Percentiles rank a stretch among this genome's conserved stretches.
Conservation (phyloP, 2,329 filamentous ascomycete genomes). For the Rhytidhysteron rufulum region DNA sequence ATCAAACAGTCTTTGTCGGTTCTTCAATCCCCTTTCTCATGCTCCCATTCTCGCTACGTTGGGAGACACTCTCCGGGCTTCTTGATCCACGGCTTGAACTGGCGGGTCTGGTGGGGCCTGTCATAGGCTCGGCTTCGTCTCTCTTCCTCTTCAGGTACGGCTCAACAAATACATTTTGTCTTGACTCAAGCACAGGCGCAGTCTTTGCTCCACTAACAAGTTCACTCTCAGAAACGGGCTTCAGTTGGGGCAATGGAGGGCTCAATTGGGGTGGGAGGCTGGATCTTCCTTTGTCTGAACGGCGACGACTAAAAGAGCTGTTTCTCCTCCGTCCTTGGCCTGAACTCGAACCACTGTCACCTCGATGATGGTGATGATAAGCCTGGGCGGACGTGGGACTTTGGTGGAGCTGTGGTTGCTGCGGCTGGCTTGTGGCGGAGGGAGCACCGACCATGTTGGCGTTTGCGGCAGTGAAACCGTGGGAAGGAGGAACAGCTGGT, state of each 20-base stretch:
- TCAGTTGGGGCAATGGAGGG: constrained; percentile 28
- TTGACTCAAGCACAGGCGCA: constrained; percentile 25
- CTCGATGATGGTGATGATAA: constrained; percentile 30
- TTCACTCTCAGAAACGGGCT: constrained; percentile 29
- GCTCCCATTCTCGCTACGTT: constrained; percentile 31
- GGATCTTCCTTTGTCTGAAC: constrained; percentile 22
- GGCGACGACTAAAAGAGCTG: constrained; percentile 31
- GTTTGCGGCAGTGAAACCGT: constrained; percentile 37
- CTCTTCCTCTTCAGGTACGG: constrained; percentile 28
- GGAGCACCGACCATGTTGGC: constrained; percentile 22
- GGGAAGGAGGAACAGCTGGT: constrained; percentile 19
- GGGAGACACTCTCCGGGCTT: constrained; percentile 31
- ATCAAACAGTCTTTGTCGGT: constrained; percentile 11
- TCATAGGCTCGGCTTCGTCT: constrained; percentile 18
- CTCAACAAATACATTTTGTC: constrained; percentile 25
- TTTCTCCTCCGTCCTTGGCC: constrained; percentile 27
- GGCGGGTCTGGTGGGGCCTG: neutral
- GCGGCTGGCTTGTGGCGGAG: constrained; percentile 11
- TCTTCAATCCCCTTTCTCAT: constrained; percentile 29
- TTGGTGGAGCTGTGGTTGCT: neutral
- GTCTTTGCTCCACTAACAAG: constrained; percentile 32
- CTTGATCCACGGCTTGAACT: constrained; percentile 21
- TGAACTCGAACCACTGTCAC: constrained; percentile 29
- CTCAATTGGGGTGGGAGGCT: constrained; percentile 34
- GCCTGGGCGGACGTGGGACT: constrained; percentile 16